Evolutionary conservation across 164 flowering plant species (phyloP), one percentile per base, ranked within the genome.

Genomic region (Chimonanthus salicifolius): DNA sequence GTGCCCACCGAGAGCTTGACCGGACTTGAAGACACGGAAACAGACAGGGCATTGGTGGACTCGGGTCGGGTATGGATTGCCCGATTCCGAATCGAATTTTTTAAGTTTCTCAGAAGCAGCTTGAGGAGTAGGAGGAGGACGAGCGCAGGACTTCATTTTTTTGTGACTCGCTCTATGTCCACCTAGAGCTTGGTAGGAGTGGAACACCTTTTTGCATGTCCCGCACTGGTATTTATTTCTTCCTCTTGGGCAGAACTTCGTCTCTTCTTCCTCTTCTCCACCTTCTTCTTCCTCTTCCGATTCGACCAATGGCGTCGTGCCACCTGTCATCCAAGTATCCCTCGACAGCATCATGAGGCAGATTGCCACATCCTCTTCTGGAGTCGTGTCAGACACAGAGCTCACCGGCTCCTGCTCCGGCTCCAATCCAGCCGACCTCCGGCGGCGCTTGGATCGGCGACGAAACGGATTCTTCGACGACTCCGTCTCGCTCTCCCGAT

Each of bases 1-100:
- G 72, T 94, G 98, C 3, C 98, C 98, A n/a, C 98, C 98, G 3
- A 94, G 88, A 0, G 98, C 98, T 78, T 94, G 98, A 2, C 97
- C 97, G 3, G 97, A 87, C 2, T 85, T 64, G 58, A 94, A 94
- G 2, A 87, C 86, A 80, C 88, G 83, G 73, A 79, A 82, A 77
- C 98, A 94, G 68, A 87, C 82, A 0, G 91, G 95, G 72, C 97
- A 94, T 75, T 92, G 84, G 54, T 92, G 93, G 48, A 82, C 72
- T 75, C 80, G 90, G 0, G 77, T 81, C 43, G 73, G 77, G 18
- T 71, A 47, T 16, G 74, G 10, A 6, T 54, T 58, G 44, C 64
- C 43, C 9, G 58, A 11, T 15, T 45, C 62, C 65, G 79, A 7
- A 58, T 80, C 64, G 44, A 74, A 5, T 54, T 67, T 65, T 18